These are phyloP conservation scores for Myxozyma udenii DNA, from an alignment of 805 yeast species.

Conservation along the genomic window DNA sequence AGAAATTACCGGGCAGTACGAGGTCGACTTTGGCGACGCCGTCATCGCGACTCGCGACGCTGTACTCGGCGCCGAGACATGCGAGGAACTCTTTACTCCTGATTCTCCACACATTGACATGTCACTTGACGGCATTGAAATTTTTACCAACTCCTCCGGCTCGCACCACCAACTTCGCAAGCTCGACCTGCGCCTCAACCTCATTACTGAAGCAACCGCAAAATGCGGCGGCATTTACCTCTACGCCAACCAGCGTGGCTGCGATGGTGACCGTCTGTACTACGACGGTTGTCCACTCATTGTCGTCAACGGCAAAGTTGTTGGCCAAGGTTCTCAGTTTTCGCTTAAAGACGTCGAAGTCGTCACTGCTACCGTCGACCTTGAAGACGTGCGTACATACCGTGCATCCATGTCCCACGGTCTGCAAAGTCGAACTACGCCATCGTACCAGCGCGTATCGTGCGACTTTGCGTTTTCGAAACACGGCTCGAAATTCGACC, in stretches of 20 bases:
- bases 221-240: constrained; percentile 96
- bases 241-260: constrained; percentile 93
- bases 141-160: constrained; percentile 91
- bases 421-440: constrained; percentile 52
- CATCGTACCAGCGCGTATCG: constrained; percentile 52
- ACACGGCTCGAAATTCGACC: constrained; percentile 55
- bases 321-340: constrained; percentile 92
- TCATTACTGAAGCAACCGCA: constrained; percentile 87
- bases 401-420: constrained; percentile 75
- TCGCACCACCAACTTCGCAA: constrained; percentile 97
- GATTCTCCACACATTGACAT: constrained; percentile 88
- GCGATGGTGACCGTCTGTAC: constrained; percentile 96
- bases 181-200: constrained; percentile 73
- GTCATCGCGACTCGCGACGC: constrained; percentile 81
- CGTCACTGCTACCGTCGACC: constrained; percentile 87
- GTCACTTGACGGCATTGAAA: constrained; percentile 96
- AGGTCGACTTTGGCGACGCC: constrained; percentile 86
- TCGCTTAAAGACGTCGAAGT: constrained; percentile 91
- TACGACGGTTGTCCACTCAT: constrained; percentile 97
- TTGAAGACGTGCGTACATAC: constrained; percentile 85
- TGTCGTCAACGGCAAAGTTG: constrained; percentile 84
- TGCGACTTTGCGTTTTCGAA: constrained; percentile 61
- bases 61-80: constrained; percentile 93
- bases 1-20: constrained; percentile 60
- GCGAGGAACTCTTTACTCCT: constrained; percentile 97